Base-by-base conservation (phyloP, 1,139 yeast genomes). In the Sugiyamaella sp. region DNA sequence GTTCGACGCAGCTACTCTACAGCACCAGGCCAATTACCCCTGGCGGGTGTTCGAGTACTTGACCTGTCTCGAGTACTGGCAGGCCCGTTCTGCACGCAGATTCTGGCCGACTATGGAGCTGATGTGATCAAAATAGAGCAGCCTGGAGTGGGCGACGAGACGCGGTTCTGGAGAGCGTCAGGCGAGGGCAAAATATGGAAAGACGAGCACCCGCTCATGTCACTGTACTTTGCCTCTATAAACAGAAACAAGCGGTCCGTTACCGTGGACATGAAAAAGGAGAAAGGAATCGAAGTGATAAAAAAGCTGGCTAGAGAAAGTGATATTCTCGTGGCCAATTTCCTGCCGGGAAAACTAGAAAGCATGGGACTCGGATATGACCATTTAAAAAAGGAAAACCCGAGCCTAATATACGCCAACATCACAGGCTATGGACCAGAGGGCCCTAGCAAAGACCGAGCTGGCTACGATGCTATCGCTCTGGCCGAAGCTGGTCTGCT, bases 401-500 rank as follows among this genome's bases (percentile, higher is more conserved):
- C 64, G 10, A 58, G 61, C 27, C 61, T 73, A 25, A 70, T 73
- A 27, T 73, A 73, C 55, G 71, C 74, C 17, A 63, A 68, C 43
- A 69, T 73, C 49, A 71, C 75, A 0, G 76, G 75, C 3, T 71
- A 70, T 54, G 73, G 74, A 21, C 72, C 68, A 35, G 63, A 68
- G 0, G 73, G 73, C 1, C 73, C 73, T 8, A 66, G 61, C 54
- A 58, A 66, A 14, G 55, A 62, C 33, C 63, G 75, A n/a, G 74
- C 75, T 4, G 75, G 75, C 20, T 72, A 72, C 60, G 75, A 72
- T 54, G 75, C 73, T 39, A 73, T 73, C 74, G 76, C 73, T 4
- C 74, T 72, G 53, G 76, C 76, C 10, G 76, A 73, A 54, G 67
- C 71, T 58, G 76, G 76, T 4, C 64, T 73, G 52, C 70, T 73